Base-by-base conservation (phyloP, 1,139 yeast species). In the Candida sojae region DNA sequence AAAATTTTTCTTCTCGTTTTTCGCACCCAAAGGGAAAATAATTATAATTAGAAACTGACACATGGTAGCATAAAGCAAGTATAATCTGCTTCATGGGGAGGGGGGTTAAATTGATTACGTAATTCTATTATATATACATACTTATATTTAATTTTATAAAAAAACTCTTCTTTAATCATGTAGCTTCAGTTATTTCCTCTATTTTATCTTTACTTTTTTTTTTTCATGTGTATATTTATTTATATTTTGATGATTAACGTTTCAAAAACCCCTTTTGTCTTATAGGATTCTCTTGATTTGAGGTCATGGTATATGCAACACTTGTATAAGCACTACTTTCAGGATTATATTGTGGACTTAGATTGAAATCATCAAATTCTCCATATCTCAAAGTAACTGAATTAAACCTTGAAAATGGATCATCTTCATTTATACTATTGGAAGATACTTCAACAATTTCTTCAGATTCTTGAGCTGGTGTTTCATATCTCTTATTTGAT, bases 321-420 rank as follows among this genome's bases (percentile, higher is more conserved):
- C 84, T 85, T 4, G 90, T 86, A 57, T 81, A 82, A 8, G 82
- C 67, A 31, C 79, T 77, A 32, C 74, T 77, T 33, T 82, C 84
- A 21, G 79, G 80, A 37, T 79, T 81, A 41, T 56, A 57, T 60
- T 79, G 70, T 1, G 80, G 68, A 45, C 73, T 68, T 39, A 71
- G 75, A 29, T 63, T 66, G 17, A 58, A 60, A 43, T 58, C 57
- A 31, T 45, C 50, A 38, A 69, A 73, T 43, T 82, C 86, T 48
- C 80, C 87, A 63, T 91, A 93, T 59, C 90, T 90, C 59, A 93
- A 73, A 3, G 97, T 89, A 58, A 93, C 90, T 0, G 97, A 91
- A 60, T 86, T 89, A 70, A 93, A 93, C 59, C 84, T 84, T 47
- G 83, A 86, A 67, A 93, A 93, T 12, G 97, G 97, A 66, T 92